Evolutionary conservation across 78 protist genomes (phyloP).

Genomic region (Dictyostelium citrinum): DNA sequence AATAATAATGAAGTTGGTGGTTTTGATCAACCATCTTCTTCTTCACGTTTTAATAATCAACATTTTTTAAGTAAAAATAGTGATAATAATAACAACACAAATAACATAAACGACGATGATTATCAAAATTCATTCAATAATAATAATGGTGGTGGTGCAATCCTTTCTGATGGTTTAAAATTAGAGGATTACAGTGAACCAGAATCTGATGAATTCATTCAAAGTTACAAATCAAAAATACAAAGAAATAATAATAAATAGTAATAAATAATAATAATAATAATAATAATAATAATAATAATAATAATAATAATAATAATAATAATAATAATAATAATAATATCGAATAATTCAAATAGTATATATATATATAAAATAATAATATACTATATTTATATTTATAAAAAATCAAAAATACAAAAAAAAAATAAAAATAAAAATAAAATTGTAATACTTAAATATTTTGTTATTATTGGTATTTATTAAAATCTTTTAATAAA

Average conservation of each 20-base stretch:
- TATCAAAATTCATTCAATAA: not conserved
- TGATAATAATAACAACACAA: not conserved
- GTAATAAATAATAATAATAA: not conserved
- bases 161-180: slow-evolving; percentile 37
- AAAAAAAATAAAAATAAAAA: not conserved
- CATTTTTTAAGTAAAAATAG: not conserved
- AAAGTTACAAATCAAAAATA: not conserved
- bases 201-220: slow-evolving; percentile 61
- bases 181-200: slow-evolving; percentile 63
- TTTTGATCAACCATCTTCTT: not conserved
- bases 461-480: not conserved
- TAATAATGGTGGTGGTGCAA: slow-evolving; percentile 23
- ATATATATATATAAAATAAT: not conserved
- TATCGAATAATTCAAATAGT: not conserved
- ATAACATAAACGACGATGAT: not conserved
- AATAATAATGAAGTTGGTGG: slow-evolving; percentile 24
- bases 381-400: not conserved
- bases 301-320: slow-evolving; percentile 30
- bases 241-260: not conserved
- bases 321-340: not conserved
- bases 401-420: not conserved
- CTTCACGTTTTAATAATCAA: not conserved
- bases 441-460: not conserved
- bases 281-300: not conserved
- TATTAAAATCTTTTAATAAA: not conserved